A percentile compares a stretch with the other conserved stretches of the same genome.
Evolutionary conservation across 2,329 filamentous ascomycete genomes (phyloP).

Genomic region (Corniculantispora saksenae): DNA sequence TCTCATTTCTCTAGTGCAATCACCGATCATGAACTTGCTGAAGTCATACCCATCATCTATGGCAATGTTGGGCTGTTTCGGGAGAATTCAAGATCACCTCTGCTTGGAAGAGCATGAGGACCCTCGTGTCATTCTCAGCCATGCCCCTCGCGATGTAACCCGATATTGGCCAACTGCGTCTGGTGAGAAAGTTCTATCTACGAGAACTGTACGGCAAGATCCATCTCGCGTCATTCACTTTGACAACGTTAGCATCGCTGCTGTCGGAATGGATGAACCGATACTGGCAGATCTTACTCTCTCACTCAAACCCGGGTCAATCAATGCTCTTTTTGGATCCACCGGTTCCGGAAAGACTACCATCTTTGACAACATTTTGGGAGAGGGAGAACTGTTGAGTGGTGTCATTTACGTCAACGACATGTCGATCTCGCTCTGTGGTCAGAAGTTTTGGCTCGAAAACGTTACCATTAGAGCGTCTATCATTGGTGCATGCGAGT

Average conservation of each 20-base stretch:
- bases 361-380: neutral
- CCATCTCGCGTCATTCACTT: neutral
- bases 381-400: neutral
- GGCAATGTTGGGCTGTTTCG: neutral
- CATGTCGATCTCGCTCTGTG: neutral
- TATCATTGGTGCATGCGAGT: neutral
- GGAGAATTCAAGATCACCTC: neutral
- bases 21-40: neutral
- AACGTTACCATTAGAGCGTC: neutral
- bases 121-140: neutral
- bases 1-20: neutral
- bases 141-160: neutral
- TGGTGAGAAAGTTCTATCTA: neutral
- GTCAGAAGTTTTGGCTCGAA: neutral
- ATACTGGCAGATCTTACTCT: neutral
- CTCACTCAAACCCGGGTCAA: neutral
- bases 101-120: neutral
- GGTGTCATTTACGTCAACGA: neutral
- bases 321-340: neutral
- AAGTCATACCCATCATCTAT: neutral
- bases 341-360: constrained; percentile 6
- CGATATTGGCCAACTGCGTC: neutral
- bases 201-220: neutral
- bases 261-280: neutral
- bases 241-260: neutral